Base-by-base conservation (phyloP, 495 filamentous ascomycete species). In the Annulohypoxylon stygium region DNA sequence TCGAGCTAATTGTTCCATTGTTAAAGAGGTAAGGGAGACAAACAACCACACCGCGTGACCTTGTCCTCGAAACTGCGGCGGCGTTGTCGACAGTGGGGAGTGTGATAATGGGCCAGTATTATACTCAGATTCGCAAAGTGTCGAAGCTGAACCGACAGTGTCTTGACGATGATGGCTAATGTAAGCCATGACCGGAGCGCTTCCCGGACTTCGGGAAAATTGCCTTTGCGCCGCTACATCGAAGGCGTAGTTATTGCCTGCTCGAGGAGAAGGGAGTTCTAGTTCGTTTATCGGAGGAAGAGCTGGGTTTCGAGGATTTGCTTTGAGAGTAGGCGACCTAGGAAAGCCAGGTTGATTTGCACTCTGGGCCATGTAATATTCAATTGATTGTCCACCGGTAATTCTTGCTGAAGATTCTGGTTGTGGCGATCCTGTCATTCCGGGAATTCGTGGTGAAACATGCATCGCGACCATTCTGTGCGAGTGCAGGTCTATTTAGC, bases 261-360 rank as follows among this genome's bases (percentile, higher is more conserved):
- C 50, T 61, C 33, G 37, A 2, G 71, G 48, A 26, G 74, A 63
- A 4, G 74, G 74, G 30, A 76, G 71, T 47, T 76, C 74, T 33
- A 55, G 39, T 37, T 76, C 74, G 39, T 55, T 48, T 45, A 76
- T 74, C 47, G 74, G 74, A 36, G 33, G 53, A 20, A 74, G 50
- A 1, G 74, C 67, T 2, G 51, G 34, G 7, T 70, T 70, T 41
- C 66, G 71, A 25, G 71, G 53, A 11, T 14, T 66, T 50, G 74
- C 63, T 50, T 63, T 51, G 4, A 76, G 53, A 26, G 36, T 48
- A 47, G 71, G 74, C 10, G 73, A 69, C 26, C 26, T 50, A 16
- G 67, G 55, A n/a, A 53, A 57, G 45, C 45, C 8, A 16, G 41
- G n/a, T 11, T 63, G 68, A 10, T 53, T 37, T 48, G 47, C 10